A percentile compares a stretch with the other conserved stretches of the same genome.
phyloP scores from a whole-genome alignment of 2,329 filamentous ascomycete species.

The Grosmannia penicillata region DNA sequence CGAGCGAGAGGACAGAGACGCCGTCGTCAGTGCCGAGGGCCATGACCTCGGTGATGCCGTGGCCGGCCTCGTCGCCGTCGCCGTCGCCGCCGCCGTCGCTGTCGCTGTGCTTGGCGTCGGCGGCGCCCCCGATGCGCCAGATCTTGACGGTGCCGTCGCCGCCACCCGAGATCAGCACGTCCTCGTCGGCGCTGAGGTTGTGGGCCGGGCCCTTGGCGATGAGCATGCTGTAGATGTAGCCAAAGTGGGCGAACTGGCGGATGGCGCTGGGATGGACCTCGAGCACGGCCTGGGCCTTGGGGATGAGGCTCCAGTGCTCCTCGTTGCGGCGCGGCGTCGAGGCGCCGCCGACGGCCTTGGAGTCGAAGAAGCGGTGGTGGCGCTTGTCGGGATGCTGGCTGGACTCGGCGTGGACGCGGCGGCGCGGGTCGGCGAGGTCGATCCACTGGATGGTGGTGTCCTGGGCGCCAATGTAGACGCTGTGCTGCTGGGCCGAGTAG shows the following conservation, averaged over 20 bases:
- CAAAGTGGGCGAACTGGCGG: constrained; percentile 80
- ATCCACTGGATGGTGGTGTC: constrained; percentile 96
- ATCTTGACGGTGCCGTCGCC: constrained; percentile 90
- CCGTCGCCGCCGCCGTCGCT: neutral
- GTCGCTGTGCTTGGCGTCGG: constrained; percentile 14
- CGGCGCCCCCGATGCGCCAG: constrained; percentile 51
- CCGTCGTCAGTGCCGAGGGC: constrained; percentile 45
- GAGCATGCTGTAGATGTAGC: constrained; percentile 94
- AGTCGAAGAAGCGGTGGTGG: constrained; percentile 87
- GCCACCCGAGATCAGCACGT: constrained; percentile 78
- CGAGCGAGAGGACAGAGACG: constrained; percentile 58
- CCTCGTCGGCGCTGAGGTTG: constrained; percentile 55
- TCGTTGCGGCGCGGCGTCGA: constrained; percentile 59
- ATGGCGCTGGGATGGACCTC: constrained; percentile 74
- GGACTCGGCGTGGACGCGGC: constrained; percentile 44
- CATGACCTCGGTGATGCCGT: constrained; percentile 56
- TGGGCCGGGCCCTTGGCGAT: constrained; percentile 56
- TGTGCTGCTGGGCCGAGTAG: constrained; percentile 66
- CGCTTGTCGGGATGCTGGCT: constrained; percentile 59
- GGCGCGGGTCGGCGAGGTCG: constrained; percentile 48
- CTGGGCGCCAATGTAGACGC: constrained; percentile 81
- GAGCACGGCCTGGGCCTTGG: constrained; percentile 40
- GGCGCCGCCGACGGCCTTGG: constrained; percentile 67
- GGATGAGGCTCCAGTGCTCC: constrained; percentile 39
- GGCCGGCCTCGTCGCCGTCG: constrained; percentile 35